phyloP scores from a whole-genome alignment of 768 basidiomycete species.

The Naganishia vaughanmartiniae region DNA sequence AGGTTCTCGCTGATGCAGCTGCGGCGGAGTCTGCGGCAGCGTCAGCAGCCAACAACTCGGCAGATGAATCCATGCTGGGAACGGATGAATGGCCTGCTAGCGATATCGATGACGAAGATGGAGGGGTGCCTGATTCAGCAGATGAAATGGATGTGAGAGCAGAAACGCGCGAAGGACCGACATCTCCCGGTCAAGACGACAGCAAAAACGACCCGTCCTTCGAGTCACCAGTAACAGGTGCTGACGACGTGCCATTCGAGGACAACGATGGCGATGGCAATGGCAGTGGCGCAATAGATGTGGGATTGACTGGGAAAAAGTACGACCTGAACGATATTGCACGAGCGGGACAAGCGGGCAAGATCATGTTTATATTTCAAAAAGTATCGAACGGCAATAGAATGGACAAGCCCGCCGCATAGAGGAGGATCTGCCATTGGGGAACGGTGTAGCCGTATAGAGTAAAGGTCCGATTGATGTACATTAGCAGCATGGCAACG shows the following conservation, averaged over 20 bases:
- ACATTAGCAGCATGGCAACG: no score
- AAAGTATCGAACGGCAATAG: constrained; percentile 34
- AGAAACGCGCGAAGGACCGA: not conserved
- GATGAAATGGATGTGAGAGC: constrained; percentile 14
- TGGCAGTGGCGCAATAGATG: not conserved
- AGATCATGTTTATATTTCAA: constrained; percentile 50
- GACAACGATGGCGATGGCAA: not conserved
- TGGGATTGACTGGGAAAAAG: constrained; percentile 29
- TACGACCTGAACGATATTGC: constrained; percentile 42
- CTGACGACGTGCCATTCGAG: constrained; percentile 3
- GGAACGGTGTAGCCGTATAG: not conserved
- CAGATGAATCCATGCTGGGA: not conserved
- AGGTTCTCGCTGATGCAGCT: not conserved
- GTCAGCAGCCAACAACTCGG: not conserved
- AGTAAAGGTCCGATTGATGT: not conserved
- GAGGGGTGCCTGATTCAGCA: constrained; percentile 24
- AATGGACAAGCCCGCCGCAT: constrained; percentile 1
- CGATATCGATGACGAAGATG: constrained; percentile 14
- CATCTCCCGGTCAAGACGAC: not conserved
- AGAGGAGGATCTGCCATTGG: not conserved
- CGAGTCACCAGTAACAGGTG: not conserved
- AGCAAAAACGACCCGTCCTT: not conserved
- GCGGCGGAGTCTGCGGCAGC: not conserved
- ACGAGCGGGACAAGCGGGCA: constrained; percentile 36
- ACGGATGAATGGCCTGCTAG: constrained; percentile 19